These are phyloP conservation scores for Chenopodium quinoa DNA, from an alignment of 148 eudicot genomes.

Conservation along the genomic window DNA sequence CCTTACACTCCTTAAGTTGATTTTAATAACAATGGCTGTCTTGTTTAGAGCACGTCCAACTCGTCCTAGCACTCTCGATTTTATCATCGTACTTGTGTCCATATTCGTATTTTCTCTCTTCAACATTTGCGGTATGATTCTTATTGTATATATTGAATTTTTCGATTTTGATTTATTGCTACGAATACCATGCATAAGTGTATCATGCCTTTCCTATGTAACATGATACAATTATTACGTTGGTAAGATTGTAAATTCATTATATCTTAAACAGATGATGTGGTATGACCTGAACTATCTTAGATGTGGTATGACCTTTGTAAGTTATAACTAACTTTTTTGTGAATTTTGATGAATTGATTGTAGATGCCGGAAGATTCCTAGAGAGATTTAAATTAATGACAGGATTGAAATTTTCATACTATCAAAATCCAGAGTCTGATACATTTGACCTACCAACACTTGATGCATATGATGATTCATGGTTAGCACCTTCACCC, in stretches of 20 bases:
- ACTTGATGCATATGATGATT: slow-evolving; percentile 27
- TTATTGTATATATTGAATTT: too few species aligned
- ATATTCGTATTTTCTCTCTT: background rate
- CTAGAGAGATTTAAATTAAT: slow-evolving; percentile 20
- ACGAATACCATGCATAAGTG: background rate
- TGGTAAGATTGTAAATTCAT: background rate
- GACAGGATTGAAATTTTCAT: slow-evolving; percentile 14
- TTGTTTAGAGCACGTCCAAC: background rate
- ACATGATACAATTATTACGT: background rate
- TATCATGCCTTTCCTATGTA: background rate
- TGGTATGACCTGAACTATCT: background rate
- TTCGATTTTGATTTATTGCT: background rate
- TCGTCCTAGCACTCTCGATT: background rate
- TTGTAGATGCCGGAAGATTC: slow-evolving; percentile 26
- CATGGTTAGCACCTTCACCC: slow-evolving; percentile 26
- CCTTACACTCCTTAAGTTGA: background rate
- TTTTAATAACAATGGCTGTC: slow-evolving; percentile 4
- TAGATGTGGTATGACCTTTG: background rate
- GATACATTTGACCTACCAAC: slow-evolving; percentile 32
- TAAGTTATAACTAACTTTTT: background rate
- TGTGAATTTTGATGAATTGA: background rate
- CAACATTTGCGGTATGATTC: slow-evolving; percentile 21
- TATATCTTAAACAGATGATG: too few species aligned
- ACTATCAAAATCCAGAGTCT: slow-evolving; percentile 5
- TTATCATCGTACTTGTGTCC: background rate